These are phyloP conservation scores for Solanum pennellii DNA, from an alignment of 257 asterid species.

Conservation along the genomic window DNA sequence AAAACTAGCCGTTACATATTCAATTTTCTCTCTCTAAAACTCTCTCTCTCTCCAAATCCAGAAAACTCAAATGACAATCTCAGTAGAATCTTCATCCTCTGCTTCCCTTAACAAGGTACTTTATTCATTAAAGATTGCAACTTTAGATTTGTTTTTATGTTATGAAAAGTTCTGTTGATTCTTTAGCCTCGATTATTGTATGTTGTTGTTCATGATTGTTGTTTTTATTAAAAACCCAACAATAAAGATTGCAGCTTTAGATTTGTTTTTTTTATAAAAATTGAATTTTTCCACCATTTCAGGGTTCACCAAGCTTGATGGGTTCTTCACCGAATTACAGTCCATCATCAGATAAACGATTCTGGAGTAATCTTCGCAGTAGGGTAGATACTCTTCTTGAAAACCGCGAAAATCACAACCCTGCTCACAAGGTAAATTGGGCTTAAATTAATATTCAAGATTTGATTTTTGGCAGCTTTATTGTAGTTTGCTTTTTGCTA, in stretches of 20 bases:
- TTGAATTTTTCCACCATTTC: background rate
- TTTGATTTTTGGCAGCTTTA: background rate
- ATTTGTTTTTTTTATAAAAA: background rate
- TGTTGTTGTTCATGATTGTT: background rate
- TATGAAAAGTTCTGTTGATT: background rate
- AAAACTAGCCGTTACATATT: constrained; percentile 66
- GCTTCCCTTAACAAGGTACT: constrained; percentile 47
- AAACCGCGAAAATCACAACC: constrained; percentile 20
- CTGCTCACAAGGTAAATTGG: background rate
- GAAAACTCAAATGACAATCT: constrained; percentile 47
- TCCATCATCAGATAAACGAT: constrained; percentile 71
- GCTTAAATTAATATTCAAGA: background rate
- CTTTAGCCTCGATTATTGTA: background rate
- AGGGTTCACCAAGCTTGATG: constrained; percentile 34
- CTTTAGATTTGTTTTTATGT: background rate
- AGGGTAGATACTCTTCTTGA: constrained; percentile 59
- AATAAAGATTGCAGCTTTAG: background rate
- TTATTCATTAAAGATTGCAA: background rate
- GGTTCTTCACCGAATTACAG: constrained; percentile 41
- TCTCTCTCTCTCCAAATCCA: constrained; percentile 50
- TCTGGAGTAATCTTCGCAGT: constrained; percentile 72
- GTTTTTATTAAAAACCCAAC: background rate
- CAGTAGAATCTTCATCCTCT: constrained; percentile 57
- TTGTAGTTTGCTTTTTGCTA: background rate
- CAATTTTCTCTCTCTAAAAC: background rate